Percentiles rank a stretch among this genome's conserved stretches.
phyloP scores from a whole-genome alignment of 495 filamentous ascomycete genomes.

The Sabuloglossum arenarium region DNA sequence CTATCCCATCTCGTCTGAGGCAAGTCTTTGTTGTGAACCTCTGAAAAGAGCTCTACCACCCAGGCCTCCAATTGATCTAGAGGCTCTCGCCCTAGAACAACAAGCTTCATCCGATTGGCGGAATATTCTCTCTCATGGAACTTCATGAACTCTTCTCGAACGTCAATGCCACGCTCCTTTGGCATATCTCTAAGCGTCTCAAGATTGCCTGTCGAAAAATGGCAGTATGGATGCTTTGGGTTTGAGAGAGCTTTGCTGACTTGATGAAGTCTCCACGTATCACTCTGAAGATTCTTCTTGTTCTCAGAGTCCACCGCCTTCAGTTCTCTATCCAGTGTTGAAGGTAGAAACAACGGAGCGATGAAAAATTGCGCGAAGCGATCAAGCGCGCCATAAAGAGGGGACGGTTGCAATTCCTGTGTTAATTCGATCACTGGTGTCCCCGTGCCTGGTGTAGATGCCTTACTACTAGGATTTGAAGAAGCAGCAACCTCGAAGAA shows the following conservation, averaged over 20 bases:
- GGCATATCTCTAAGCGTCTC: constrained; percentile 76
- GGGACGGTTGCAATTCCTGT: constrained; percentile 28
- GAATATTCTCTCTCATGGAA: constrained; percentile 87
- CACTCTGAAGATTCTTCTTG: constrained; percentile 97
- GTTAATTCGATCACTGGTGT: constrained; percentile 8
- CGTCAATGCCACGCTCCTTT: constrained; percentile 60
- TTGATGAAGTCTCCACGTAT: constrained; percentile 82
- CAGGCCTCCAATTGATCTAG: constrained; percentile 75
- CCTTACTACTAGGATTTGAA: constrained; percentile 28
- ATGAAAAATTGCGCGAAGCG: constrained; percentile 98
- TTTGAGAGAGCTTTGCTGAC: constrained; percentile 82
- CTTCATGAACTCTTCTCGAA: constrained; percentile 83
- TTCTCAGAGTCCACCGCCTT: constrained; percentile 93
- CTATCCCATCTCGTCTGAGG: constrained; percentile 63
- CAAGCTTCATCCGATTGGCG: constrained; percentile 89
- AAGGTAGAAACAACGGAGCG: constrained; percentile 70
- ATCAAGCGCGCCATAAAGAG: constrained; percentile 77
- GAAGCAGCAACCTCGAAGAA: constrained; percentile 86
- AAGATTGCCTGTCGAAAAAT: constrained; percentile 89
- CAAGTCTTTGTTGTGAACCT: constrained; percentile 68
- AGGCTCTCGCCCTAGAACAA: constrained; percentile 72
- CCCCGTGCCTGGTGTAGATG: constrained; percentile 21
- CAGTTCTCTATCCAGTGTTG: constrained; percentile 80
- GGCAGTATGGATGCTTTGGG: constrained; percentile 75
- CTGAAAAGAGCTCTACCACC: constrained; percentile 72